Evolutionary conservation across 2,329 filamentous ascomycete genomes (phyloP).

Genomic region (Fusarium irregulare): DNA sequence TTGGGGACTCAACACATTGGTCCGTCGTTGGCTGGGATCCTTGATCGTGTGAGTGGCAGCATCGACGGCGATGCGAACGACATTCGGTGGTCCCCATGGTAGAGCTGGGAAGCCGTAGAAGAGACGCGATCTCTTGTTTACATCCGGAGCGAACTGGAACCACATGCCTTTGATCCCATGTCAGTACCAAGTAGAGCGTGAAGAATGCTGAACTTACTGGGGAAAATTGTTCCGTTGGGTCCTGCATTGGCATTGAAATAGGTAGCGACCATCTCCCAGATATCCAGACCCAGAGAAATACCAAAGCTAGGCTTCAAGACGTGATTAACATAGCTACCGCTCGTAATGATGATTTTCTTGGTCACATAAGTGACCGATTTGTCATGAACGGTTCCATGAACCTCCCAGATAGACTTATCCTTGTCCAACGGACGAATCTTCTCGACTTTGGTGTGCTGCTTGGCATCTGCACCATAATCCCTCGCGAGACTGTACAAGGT

Average conservation of each 20-base stretch:
- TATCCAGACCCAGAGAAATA: conserved; percentile 22
- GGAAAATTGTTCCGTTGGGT: conserved; percentile 30
- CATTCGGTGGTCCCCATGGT: conserved; percentile 28
- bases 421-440: conserved; percentile 4
- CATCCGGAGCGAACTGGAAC: conserved; percentile 24
- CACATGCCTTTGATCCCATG: conserved; percentile 9
- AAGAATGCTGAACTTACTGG: not conserved
- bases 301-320: conserved; percentile 24
- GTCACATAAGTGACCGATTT: not conserved
- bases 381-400: conserved; percentile 1
- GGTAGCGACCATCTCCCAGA: conserved; percentile 35
- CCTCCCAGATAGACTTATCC: conserved; percentile 14
- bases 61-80: conserved; percentile 29
- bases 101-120: conserved; percentile 31
- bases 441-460: conserved; percentile 24
- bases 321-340: conserved; percentile 26
- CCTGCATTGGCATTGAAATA: conserved; percentile 34
- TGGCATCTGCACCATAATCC: conserved; percentile 21
- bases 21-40: conserved; percentile 12
- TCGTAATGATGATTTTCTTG: conserved; percentile 24
- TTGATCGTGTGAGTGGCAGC: conserved; percentile 21
- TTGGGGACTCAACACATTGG: conserved; percentile 1
- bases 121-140: conserved; percentile 14
- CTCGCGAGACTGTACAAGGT: conserved; percentile 18
- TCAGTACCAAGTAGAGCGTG: accelerated